These are phyloP conservation scores for Linum tenue DNA, from an alignment of 345 rosid species.

Conservation along the genomic window DNA sequence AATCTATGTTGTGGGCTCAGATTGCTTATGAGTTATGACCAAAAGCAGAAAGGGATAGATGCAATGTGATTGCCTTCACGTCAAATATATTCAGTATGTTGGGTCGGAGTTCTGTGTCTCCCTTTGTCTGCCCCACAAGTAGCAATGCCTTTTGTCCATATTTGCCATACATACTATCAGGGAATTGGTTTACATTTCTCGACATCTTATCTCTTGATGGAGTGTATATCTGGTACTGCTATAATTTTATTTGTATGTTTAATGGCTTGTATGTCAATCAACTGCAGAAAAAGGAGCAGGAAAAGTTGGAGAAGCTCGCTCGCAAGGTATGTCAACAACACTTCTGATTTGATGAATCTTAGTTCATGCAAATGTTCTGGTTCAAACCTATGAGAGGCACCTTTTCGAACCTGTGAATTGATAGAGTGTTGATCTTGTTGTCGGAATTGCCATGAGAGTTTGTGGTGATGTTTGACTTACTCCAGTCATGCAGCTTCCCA, in stretches of 20 bases:
- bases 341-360: not conserved
- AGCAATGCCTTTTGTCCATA: no score
- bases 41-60: no score
- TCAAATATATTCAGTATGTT: no score
- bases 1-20: no score
- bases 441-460: not conserved
- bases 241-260: not conserved
- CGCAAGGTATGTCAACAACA: conserved; percentile 45
- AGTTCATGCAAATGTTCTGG: not conserved
- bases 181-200: no score
- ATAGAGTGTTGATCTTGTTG: not conserved
- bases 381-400: not conserved
- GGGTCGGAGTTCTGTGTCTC: no score
- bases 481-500: not conserved
- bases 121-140: no score
- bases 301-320: conserved; percentile 85
- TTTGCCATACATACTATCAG: no score
- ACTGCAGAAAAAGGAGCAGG: conserved; percentile 80
- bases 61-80: no score
- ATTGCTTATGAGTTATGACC: no score
- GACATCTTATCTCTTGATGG: not conserved
- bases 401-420: no score
- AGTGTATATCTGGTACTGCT: no score
- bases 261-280: conserved; percentile 6
- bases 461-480: not conserved